Base-by-base conservation (phyloP, 768 basidiomycete genomes). In the Kockovaella imperatae region DNA sequence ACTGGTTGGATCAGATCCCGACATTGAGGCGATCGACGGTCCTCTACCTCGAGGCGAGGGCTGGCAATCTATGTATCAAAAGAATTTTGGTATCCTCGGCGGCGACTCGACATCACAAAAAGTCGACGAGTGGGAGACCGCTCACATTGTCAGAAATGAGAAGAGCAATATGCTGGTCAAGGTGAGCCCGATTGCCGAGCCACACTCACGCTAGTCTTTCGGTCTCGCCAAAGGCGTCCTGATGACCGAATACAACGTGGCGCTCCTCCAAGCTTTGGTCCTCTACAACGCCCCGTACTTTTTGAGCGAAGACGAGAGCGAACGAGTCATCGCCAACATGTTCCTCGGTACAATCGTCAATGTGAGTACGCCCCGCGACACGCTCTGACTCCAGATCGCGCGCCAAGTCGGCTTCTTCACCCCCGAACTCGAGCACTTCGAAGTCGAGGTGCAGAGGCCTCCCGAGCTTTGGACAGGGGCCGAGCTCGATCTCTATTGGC, bases 151-250 rank as follows among this genome's bases (percentile, higher is more conserved):
- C 14, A 42, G 66, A 38, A 56, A 55, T 30, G 70, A 73, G 46
- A 73, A 73, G 59, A 68, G 66, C 18, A 66, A 69, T 39, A 71
- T 73, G 64, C 61, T 72, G 17, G 65, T 72, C 49, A 68, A 60
- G 54, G 63, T 64, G 34, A 28, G 36, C 36, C 13, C 36, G 36
- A 3, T 7, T 32, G 6, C 25, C 3, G 4, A 13, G 35, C 49
- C 45, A 38, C 42, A 20, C 30, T 24, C 13, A 8, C 11, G 21
- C 0, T 45, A 70, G 61, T 68, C 70, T 5, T 66, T 72, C 49
- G 57, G 66, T n/a, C 57, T 64, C 5, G 62, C 69, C 1, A 53
- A 67, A 32, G 65, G 71, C 7, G 64, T 70, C 0, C 52, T 71
- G 38, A 69, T 73, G 55, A 69, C 71, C 0, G 68, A 68, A 18